Evolutionary conservation across 805 yeast genomes (phyloP).

Genomic region (Henningerozyma blattae): DNA sequence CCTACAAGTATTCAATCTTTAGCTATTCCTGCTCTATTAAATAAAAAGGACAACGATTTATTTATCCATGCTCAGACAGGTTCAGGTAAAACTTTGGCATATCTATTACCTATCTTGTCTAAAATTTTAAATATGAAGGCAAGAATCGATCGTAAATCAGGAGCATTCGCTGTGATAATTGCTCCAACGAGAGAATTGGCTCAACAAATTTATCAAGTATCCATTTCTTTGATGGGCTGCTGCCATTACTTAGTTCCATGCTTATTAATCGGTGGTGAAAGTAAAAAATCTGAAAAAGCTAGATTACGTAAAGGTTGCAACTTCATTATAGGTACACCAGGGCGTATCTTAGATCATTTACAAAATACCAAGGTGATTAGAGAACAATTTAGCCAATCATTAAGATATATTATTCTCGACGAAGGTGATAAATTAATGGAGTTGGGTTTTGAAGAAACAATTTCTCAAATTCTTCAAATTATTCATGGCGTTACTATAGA

Average conservation of each 20-base stretch:
- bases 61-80: conserved; percentile 97
- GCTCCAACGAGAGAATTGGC: conserved; percentile 96
- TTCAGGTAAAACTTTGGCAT: conserved; percentile 91
- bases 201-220: conserved; percentile 72
- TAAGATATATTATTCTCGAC: conserved; percentile 83
- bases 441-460: conserved; percentile 90
- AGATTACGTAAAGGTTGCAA: conserved; percentile 91
- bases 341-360: conserved; percentile 87
- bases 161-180: conserved; percentile 77
- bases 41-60: conserved; percentile 43
- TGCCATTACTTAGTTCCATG: conserved; percentile 92
- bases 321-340: conserved; percentile 95
- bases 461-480: conserved; percentile 56
- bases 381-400: conserved; percentile 38
- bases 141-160: conserved; percentile 47
- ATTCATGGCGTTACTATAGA: conserved; percentile 36
- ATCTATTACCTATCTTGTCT: conserved; percentile 70
- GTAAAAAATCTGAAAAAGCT: conserved; percentile 94
- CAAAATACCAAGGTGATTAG: conserved; percentile 76
- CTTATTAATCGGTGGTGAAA: conserved; percentile 94
- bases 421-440: conserved; percentile 97
- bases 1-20: conserved; percentile 86
- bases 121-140: conserved; percentile 47
- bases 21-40: conserved; percentile 53
- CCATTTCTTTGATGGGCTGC: conserved; percentile 59